Percentiles rank a stretch among this genome's conserved stretches.
These are phyloP conservation scores for Conringia planisiliqua DNA, from an alignment of 345 rosid species.

Conservation along the genomic window DNA sequence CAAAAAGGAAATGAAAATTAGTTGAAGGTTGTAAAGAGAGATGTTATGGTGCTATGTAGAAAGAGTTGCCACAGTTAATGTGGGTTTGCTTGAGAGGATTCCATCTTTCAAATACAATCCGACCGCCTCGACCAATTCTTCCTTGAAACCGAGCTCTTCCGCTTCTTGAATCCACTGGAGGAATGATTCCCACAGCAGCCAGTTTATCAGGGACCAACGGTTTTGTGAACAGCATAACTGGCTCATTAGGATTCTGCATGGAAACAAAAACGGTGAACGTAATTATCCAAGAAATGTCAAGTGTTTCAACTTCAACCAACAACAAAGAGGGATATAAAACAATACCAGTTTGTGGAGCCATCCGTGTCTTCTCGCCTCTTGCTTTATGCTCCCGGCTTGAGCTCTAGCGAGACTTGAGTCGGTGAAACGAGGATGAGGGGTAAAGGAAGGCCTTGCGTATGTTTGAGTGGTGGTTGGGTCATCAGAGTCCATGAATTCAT, in stretches of 20 bases:
- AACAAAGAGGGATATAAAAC: neutral
- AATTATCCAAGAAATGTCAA: neutral
- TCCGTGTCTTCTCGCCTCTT: conserved; percentile 63
- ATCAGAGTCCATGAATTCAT: conserved; percentile 82
- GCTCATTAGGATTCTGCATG: conserved; percentile 76
- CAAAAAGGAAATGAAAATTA: neutral
- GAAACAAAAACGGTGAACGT: neutral
- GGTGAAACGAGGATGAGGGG: conserved; percentile 39
- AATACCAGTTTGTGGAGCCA: conserved; percentile 81
- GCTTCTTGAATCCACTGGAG: conserved; percentile 41
- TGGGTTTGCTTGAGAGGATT: conserved; percentile 71
- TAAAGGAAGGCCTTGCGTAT: conserved; percentile 38
- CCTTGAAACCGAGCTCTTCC: conserved; percentile 55
- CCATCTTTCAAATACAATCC: conserved; percentile 89
- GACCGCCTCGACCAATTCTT: conserved; percentile 92
- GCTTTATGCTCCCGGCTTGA: conserved; percentile 50
- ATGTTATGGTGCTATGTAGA: conserved; percentile 52
- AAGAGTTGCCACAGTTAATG: conserved; percentile 57
- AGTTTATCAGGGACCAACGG: conserved; percentile 80
- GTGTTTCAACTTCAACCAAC: neutral
- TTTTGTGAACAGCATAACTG: conserved; percentile 77
- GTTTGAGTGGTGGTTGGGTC: conserved; percentile 56
- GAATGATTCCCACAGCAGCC: conserved; percentile 70
- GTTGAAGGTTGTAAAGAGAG: neutral
- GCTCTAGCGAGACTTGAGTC: conserved; percentile 42